These are phyloP conservation scores for Ustilago crameri DNA, from an alignment of 1,284 basidiomycete species.

Conservation along the genomic window DNA sequence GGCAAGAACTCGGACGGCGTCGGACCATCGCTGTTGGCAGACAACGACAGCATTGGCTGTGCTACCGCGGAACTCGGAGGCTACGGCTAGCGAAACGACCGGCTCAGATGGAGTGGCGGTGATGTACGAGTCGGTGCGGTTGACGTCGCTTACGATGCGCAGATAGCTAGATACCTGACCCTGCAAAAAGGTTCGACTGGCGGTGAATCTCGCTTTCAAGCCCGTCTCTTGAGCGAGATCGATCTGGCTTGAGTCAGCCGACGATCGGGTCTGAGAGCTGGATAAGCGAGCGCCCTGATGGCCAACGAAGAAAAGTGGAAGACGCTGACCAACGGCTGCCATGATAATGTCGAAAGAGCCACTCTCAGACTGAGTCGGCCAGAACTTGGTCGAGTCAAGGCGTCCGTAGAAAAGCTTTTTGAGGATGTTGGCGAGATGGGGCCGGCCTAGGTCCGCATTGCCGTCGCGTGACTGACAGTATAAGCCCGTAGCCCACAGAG, in stretches of 20 bases:
- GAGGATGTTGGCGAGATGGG: not conserved
- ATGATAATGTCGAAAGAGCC: not conserved
- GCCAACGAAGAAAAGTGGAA: slow-evolving; percentile 1
- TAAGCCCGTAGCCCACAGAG: slow-evolving; percentile 1
- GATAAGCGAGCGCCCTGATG: slow-evolving; percentile 4
- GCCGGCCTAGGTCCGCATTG: not conserved
- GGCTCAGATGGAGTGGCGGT: slow-evolving; percentile 14
- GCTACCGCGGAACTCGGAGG: slow-evolving; percentile 7
- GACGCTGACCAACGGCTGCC: slow-evolving; percentile 6
- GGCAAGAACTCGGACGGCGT: slow-evolving; percentile 1
- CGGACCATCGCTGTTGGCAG: slow-evolving; percentile 2
- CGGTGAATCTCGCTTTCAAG: not conserved
- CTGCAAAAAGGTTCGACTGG: slow-evolving; percentile 3
- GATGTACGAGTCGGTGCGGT: slow-evolving; percentile 4
- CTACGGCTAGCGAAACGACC: slow-evolving; percentile 11
- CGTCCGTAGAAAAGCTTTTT: not conserved
- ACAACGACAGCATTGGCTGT: not conserved
- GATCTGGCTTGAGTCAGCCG: not conserved
- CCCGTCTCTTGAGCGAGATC: not conserved
- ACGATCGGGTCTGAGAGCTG: not conserved
- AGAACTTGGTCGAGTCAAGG: not conserved
- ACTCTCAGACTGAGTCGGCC: not conserved
- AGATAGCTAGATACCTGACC: slow-evolving; percentile 8
- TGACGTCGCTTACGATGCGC: slow-evolving; percentile 10
- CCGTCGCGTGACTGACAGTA: not conserved